A percentile compares a stretch with the other conserved stretches of the same genome.
These are phyloP conservation scores for Piloderma croceum DNA, from an alignment of 768 basidiomycete genomes.

Conservation along the genomic window DNA sequence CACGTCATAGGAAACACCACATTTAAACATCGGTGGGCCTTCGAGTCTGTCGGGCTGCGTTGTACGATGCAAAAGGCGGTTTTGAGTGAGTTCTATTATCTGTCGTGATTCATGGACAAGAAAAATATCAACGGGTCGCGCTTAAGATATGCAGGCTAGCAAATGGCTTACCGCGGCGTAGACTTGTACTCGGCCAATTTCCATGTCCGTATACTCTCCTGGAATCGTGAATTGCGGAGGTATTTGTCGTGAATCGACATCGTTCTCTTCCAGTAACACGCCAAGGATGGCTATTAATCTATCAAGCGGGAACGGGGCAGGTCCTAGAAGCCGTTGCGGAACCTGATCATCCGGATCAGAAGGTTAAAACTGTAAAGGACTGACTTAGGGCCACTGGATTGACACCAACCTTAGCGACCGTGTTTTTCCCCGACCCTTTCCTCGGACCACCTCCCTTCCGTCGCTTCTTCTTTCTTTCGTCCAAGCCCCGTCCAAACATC, in stretches of 20 bases:
- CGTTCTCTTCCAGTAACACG: conserved; percentile 70
- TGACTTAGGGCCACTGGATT: not conserved
- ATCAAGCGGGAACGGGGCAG: conserved; percentile 73
- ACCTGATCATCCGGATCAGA: conserved; percentile 35
- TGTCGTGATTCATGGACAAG: conserved; percentile 21
- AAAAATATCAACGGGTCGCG: conserved; percentile 1
- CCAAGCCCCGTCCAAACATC: conserved; percentile 73
- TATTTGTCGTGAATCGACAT: conserved; percentile 40
- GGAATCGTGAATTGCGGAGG: conserved; percentile 47
- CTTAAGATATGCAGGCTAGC: conserved; percentile 1
- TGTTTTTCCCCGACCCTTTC: conserved; percentile 34
- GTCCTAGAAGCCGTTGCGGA: conserved; percentile 76
- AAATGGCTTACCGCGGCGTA: conserved; percentile 48
- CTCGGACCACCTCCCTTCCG: conserved; percentile 34
- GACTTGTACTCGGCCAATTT: conserved; percentile 55
- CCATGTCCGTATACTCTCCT: conserved; percentile 74
- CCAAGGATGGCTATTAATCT: conserved; percentile 77
- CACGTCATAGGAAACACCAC: conserved; percentile 53
- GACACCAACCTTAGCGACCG: conserved; percentile 39
- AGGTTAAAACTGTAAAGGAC: not conserved
- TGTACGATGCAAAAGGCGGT: conserved; percentile 62
- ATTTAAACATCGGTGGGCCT: conserved; percentile 68
- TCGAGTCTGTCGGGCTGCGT: conserved; percentile 59
- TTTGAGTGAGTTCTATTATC: conserved; percentile 62
- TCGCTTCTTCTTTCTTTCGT: conserved; percentile 58